Evolutionary conservation across 768 basidiomycete genomes (phyloP).

Genomic region (Leccinum obscurum): DNA sequence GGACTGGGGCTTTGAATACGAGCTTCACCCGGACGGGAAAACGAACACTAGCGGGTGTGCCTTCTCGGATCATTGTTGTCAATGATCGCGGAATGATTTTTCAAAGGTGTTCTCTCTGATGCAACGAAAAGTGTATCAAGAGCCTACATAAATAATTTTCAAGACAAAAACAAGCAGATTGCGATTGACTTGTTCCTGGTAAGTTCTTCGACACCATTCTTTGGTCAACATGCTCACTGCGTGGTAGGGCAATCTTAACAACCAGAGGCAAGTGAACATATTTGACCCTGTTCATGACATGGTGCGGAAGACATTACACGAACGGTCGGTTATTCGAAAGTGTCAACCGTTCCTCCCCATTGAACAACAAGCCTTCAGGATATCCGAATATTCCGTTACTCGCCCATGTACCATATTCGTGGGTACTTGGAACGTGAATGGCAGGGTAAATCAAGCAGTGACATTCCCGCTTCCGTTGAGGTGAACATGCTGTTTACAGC

Average conservation of each 20-base stretch:
- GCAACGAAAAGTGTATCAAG: slow-evolving; percentile 95
- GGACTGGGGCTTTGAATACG: slow-evolving; percentile 91
- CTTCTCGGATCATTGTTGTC: not conserved
- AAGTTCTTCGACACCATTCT: slow-evolving; percentile 24
- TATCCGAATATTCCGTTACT: slow-evolving; percentile 81
- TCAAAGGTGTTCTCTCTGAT: slow-evolving; percentile 82
- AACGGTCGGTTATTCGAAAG: slow-evolving; percentile 48
- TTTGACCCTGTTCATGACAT: slow-evolving; percentile 94
- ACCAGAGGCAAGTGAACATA: slow-evolving; percentile 84
- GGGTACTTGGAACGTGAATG: slow-evolving; percentile 97
- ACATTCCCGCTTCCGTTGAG: slow-evolving; percentile 7
- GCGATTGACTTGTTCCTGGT: slow-evolving; percentile 97
- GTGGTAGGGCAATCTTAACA: slow-evolving; percentile 84
- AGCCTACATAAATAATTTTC: slow-evolving; percentile 97
- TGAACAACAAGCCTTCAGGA: slow-evolving; percentile 39
- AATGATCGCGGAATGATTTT: slow-evolving; percentile 3
- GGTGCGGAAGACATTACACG: slow-evolving; percentile 67
- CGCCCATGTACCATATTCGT: slow-evolving; percentile 73
- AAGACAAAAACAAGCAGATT: slow-evolving; percentile 90
- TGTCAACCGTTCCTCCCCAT: not conserved
- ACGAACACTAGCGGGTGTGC: slow-evolving; percentile 79
- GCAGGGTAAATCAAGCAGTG: slow-evolving; percentile 54
- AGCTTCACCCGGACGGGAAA: slow-evolving; percentile 95
- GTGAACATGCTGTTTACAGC: slow-evolving; percentile 37
- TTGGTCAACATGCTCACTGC: slow-evolving; percentile 6